phyloP scores from a whole-genome alignment of 164 flowering plant genomes.

The Chimonanthus praecox region DNA sequence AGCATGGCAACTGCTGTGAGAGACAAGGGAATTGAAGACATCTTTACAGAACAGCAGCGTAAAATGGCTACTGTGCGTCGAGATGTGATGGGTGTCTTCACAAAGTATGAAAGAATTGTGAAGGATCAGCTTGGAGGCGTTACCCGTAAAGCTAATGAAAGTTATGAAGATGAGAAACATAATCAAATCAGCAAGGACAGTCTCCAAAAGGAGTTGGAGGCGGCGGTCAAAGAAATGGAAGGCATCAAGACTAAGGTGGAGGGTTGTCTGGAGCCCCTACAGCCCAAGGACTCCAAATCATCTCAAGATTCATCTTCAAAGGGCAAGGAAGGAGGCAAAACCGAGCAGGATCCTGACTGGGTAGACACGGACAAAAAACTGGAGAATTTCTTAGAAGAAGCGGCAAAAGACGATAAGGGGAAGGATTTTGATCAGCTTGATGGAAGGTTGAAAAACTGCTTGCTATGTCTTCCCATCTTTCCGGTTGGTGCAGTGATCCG shows the following conservation, averaged over 20 bases:
- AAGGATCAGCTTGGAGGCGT: background rate
- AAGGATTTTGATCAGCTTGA: background rate
- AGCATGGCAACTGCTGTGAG: background rate
- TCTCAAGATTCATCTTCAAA: background rate
- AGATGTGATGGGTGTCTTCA: background rate
- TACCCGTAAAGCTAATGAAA: too few relatives aligned
- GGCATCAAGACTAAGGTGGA: background rate
- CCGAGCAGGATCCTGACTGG: too few relatives aligned
- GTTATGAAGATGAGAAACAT: background rate
- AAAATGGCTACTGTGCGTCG: background rate
- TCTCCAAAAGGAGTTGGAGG: background rate
- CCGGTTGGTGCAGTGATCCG: conserved; percentile 25
- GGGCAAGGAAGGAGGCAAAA: too few relatives aligned
- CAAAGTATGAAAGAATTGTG: background rate
- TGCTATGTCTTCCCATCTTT: conserved; percentile 37
- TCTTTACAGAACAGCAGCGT: too few relatives aligned
- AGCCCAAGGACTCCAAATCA: background rate
- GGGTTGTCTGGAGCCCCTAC: background rate
- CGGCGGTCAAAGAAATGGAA: background rate
- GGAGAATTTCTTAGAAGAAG: conserved; percentile 3
- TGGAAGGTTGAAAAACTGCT: conserved; percentile 15
- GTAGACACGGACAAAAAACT: background rate
- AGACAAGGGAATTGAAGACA: background rate
- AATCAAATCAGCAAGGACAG: background rate
- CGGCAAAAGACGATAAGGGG: background rate